Base-by-base conservation (phyloP, 2,329 filamentous ascomycete genomes). In the Zymoseptoria pseudotritici region DNA sequence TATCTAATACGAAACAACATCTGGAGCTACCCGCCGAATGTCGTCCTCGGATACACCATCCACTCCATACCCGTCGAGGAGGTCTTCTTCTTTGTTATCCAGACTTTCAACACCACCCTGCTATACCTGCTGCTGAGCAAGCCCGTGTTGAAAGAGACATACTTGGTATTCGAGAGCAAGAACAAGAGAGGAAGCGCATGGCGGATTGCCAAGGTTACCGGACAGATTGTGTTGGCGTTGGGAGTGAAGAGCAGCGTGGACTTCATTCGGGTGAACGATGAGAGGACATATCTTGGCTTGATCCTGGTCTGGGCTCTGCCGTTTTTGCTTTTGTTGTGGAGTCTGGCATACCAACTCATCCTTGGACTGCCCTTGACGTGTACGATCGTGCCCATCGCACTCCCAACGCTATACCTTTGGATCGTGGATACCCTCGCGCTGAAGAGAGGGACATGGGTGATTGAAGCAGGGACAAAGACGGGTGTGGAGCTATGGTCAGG, bases 61-160 rank as follows among this genome's bases (percentile, higher is more conserved):
- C 83, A 83, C 66, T 76, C 77, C n/a, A 88, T 91, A 19, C 88
- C 88, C 0, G 72, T 81, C 4, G 88, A 91, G 68, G 88, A 91
- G 70, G 73, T 90, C 4, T 90, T 90, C 74, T 91, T 91, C 79
- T 91, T 91, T 71, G 74, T 89, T 20, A 83, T 91, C 22, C 88
- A 91, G 73, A 90, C 88, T 1, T 90, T 89, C 72, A 88, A 84
- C 68, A 89, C 87, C 0, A 81, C 83, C 0, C 74, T 90, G 55
- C 70, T 91, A 8, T 91, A 90, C 67, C 78, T 89, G 9, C 73
- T 90, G 1, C 71, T 86, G 20, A 89, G 81, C 73, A 89, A 88
- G 70, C 79, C 84, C 0, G 78, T 80, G 10, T 76, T 88, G 7
- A 79, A 87, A 58, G 77, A 82, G 2, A 72, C 73, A 13, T 83